phyloP scores from a whole-genome alignment of 192 early-diverging fungal genomes.

The Haplosporangium gracile region DNA sequence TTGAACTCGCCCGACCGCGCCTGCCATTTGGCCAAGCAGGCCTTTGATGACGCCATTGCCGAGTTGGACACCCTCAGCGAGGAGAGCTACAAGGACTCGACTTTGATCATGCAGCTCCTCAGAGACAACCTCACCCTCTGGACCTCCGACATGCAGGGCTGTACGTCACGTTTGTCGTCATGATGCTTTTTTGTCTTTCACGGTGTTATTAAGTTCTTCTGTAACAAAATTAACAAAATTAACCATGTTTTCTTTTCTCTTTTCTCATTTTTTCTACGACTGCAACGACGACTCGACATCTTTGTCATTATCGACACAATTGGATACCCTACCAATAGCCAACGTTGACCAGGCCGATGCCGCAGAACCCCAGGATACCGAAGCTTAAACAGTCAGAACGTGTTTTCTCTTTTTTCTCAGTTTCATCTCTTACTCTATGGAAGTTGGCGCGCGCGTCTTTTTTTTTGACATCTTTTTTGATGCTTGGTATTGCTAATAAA shows the following conservation, averaged over 20 bases:
- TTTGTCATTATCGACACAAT: neutral
- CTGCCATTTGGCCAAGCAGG: slow-evolving; percentile 91
- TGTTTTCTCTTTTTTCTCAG: neutral
- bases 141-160: slow-evolving; percentile 96
- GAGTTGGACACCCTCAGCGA: slow-evolving; percentile 97
- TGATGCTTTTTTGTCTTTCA: neutral
- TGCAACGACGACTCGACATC: neutral
- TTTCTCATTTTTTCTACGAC: neutral
- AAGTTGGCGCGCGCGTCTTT: neutral
- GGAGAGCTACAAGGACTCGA: slow-evolving; percentile 99
- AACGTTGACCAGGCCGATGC: neutral
- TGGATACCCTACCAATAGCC: neutral
- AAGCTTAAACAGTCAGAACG: slow-evolving; percentile 8
- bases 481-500: slow-evolving; percentile 6
- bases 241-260: neutral
- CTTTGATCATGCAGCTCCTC: slow-evolving; percentile 98
- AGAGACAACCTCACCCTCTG: slow-evolving; percentile 98
- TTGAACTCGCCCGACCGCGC: slow-evolving; percentile 97
- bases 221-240: neutral
- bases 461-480: neutral
- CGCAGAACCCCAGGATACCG: slow-evolving; percentile 6
- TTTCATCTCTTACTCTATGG: neutral
- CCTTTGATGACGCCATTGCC: slow-evolving; percentile 98
- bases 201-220: neutral
- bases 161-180: slow-evolving; percentile 45